These are phyloP conservation scores for Canavalia gladiata DNA, from an alignment of 306 rosid species.

Conservation along the genomic window DNA sequence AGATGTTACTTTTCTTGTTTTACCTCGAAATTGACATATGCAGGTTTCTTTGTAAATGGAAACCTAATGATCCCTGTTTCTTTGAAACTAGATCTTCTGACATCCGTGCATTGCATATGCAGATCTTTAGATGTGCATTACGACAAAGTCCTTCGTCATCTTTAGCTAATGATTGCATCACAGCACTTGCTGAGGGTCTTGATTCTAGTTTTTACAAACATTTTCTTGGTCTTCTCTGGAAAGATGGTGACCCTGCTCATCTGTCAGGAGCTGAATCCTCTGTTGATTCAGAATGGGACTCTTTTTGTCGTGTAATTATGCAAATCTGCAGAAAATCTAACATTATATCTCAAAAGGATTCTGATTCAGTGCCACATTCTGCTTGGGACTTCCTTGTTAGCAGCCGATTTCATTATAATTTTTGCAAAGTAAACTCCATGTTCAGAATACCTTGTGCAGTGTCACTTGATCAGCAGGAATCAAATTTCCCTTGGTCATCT, in stretches of 20 bases:
- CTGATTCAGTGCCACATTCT: slow-evolving; percentile 52
- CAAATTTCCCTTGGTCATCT: slow-evolving; percentile 46
- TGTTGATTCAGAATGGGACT: slow-evolving; percentile 81
- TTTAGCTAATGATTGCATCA: slow-evolving; percentile 85
- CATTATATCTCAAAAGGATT: slow-evolving; percentile 50
- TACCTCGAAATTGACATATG: slow-evolving; percentile 32
- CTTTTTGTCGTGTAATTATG: slow-evolving; percentile 73
- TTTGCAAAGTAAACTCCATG: slow-evolving; percentile 64
- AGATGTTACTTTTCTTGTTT: slow-evolving; percentile 28
- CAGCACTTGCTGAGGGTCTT: slow-evolving; percentile 93
- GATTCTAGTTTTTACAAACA: slow-evolving; percentile 71
- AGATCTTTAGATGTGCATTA: slow-evolving; percentile 90
- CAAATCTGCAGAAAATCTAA: slow-evolving; percentile 65
- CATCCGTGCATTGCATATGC: slow-evolving; percentile 47
- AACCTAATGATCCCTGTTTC: background rate
- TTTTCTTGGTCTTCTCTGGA: slow-evolving; percentile 91
- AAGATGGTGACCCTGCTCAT: slow-evolving; percentile 72
- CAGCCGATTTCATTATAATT: slow-evolving; percentile 82
- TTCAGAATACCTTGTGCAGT: slow-evolving; percentile 55
- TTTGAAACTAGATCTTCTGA: slow-evolving; percentile 21
- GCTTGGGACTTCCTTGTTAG: slow-evolving; percentile 90
- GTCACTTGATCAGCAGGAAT: slow-evolving; percentile 54
- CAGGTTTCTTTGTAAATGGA: slow-evolving; percentile 35
- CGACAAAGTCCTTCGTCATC: slow-evolving; percentile 76
- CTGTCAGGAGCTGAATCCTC: slow-evolving; percentile 62